Conservation (phyloP, 768 basidiomycete genomes). For the Suillus placidus region DNA sequence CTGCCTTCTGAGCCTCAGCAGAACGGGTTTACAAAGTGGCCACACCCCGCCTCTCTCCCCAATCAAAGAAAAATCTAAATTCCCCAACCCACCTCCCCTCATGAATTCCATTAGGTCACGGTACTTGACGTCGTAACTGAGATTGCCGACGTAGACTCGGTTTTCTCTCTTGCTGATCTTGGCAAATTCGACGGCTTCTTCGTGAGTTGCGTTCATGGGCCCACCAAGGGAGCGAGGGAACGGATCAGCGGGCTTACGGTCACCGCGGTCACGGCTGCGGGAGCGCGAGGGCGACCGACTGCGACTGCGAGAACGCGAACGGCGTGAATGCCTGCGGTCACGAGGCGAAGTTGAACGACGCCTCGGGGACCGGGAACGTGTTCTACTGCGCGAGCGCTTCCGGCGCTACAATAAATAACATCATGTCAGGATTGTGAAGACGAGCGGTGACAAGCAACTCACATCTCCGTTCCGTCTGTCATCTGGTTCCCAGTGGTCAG, state of each 20-base stretch:
- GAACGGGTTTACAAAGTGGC: constrained; percentile 37
- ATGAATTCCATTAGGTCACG: constrained; percentile 99
- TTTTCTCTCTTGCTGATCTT: constrained; percentile 98
- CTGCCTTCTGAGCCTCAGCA: constrained; percentile 41
- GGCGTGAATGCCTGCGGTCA: constrained; percentile 54
- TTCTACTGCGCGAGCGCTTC: constrained; percentile 67
- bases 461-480: constrained; percentile 75
- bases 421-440: not conserved
- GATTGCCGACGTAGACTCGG: constrained; percentile 97
- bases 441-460: constrained; percentile 27
- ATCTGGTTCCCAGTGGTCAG: constrained; percentile 88
- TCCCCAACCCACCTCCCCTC: constrained; percentile 98
- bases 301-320: constrained; percentile 67
- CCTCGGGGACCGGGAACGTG: constrained; percentile 66
- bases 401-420: constrained; percentile 48
- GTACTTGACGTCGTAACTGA: constrained; percentile 98
- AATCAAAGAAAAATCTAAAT: constrained; percentile 58
- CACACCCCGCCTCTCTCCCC: constrained; percentile 37
- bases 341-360: constrained; percentile 70
- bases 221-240: constrained; percentile 84
- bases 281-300: constrained; percentile 53
- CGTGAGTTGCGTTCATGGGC: constrained; percentile 87
- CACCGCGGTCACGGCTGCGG: constrained; percentile 63
- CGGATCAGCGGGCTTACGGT: constrained; percentile 61
- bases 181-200: constrained; percentile 94